Conservation (phyloP, 1,284 basidiomycete genomes). For the Ceratobasidium sp. region DNA sequence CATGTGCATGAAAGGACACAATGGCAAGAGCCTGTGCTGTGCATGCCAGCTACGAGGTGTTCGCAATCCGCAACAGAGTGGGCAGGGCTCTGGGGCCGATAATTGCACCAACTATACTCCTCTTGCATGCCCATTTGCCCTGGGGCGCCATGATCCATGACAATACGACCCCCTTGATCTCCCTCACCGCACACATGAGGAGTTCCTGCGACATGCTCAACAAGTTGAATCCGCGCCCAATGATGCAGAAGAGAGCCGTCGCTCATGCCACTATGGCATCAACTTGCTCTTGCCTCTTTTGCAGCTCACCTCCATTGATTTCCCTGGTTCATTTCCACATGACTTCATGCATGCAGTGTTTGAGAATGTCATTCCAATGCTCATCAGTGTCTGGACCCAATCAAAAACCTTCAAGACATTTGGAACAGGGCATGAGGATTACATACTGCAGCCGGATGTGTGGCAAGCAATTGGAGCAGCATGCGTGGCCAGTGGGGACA, state of each 20-base stretch:
- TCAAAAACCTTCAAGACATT: not conserved
- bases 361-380: conserved; percentile 35
- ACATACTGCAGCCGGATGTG: not conserved
- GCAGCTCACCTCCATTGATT: not conserved
- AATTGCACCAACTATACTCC: conserved; percentile 26
- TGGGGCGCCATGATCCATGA: not conserved
- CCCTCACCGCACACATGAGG: not conserved
- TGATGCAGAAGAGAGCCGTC: not conserved
- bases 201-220: not conserved
- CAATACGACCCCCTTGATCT: not conserved
- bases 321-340: conserved; percentile 39
- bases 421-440: not conserved
- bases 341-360: conserved; percentile 41
- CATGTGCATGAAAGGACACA: conserved; percentile 37
- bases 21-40: conserved; percentile 35
- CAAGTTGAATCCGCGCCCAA: conserved; percentile 3
- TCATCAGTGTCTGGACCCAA: conserved; percentile 22
- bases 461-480: conserved; percentile 14
- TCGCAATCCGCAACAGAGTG: not conserved
- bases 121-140: conserved; percentile 18
- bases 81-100: not conserved
- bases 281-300: conserved; percentile 3
- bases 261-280: conserved; percentile 11
- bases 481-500: conserved; percentile 9
- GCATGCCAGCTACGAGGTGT: conserved; percentile 30